A percentile compares a stretch with the other conserved stretches of the same genome.
Evolutionary conservation across 2,329 filamentous ascomycete species (phyloP).

Genomic region (Colletotrichum neosansevieriae): DNA sequence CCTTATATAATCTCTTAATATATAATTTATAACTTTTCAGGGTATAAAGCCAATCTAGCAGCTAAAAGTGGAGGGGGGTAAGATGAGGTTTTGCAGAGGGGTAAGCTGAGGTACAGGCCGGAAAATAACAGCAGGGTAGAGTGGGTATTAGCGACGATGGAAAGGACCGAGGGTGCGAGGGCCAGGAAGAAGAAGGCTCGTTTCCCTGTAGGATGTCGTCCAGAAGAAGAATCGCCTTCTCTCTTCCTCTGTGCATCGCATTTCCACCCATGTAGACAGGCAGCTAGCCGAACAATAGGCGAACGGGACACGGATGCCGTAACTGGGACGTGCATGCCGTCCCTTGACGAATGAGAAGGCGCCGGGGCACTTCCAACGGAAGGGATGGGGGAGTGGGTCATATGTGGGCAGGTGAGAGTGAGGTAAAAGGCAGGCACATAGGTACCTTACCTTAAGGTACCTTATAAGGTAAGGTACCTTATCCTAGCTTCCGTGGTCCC

Average conservation of each 20-base stretch:
- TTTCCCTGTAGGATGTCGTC: too few relatives aligned
- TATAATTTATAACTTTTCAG: too few relatives aligned
- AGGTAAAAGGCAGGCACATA: too few relatives aligned
- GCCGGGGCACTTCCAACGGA: slow-evolving; percentile 1
- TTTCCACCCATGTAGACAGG: slow-evolving; percentile 10
- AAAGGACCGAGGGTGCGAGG: not conserved
- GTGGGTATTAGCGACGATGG: not conserved
- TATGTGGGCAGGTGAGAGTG: too few relatives aligned
- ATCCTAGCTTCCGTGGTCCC: slow-evolving; percentile 2
- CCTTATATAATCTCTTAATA: too few relatives aligned
- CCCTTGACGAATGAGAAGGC: slow-evolving; percentile 2
- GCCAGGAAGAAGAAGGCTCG: not conserved
- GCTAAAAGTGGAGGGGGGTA: too few relatives aligned
- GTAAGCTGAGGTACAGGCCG: too few relatives aligned
- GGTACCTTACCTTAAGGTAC: too few relatives aligned
- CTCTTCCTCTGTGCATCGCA: not conserved
- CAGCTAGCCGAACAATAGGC: slow-evolving; percentile 32
- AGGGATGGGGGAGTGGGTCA: slow-evolving; percentile 11
- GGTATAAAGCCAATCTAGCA: too few relatives aligned
- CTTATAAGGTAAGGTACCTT: too few relatives aligned
- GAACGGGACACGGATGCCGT: slow-evolving; percentile 31
- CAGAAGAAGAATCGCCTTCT: too few relatives aligned
- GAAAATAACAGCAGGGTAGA: not conserved
- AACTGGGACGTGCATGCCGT: slow-evolving; percentile 1
- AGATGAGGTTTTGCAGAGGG: too few relatives aligned